Base-by-base conservation (phyloP, 2,329 filamentous ascomycete species). In the Fusarium papillatum region DNA sequence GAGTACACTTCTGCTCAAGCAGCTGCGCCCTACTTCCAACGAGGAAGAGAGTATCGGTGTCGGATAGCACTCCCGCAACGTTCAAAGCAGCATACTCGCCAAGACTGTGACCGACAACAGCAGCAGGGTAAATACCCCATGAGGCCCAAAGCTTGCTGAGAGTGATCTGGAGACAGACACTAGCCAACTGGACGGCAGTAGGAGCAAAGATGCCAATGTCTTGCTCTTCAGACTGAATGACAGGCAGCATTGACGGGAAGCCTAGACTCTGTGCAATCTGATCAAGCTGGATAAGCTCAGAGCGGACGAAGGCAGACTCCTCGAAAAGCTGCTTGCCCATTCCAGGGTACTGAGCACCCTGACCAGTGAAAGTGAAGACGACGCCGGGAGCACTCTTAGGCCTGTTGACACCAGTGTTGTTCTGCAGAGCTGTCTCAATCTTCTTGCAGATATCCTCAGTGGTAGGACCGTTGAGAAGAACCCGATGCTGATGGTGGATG, bases 41-140 rank as follows among this genome's bases (percentile, higher is more conserved):
- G 0, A 94, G 85, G 55, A 89, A 90, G 13, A 95, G 84, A 73
- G 90, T 88, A 76, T 93, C 92, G 39, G 85, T 86, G 19, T 87
- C 88, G 1, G 90, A 91, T 19, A 93, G 83, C n/a, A 93, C 90
- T 29, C 91, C 92, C 55, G 91, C 90, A 14, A 90, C 87, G 66
- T 90, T 85, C 0, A 93, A 86, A 29, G 91, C 91, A 1, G 77
- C 77, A 24, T 78, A 78, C 3, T 79, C 75, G 1, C 77, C 77
- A 3, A 78, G 64, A 9, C 90, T 92, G 71, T 88, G 87, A 7
- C 88, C 88, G 5, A 89, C 74, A 5, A 88, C 86, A 2, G 82
- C 86, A 41, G 85, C 82, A 10, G 87, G 87, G 9, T 73, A 75
- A 17, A 89, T 72, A 1, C 84, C 85, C 71, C 83, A 82, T 0